Percentiles rank a stretch among this genome's conserved stretches.
These are phyloP conservation scores for Yamadazyma sp. DNA, from an alignment of 805 yeast species.

Conservation along the genomic window DNA sequence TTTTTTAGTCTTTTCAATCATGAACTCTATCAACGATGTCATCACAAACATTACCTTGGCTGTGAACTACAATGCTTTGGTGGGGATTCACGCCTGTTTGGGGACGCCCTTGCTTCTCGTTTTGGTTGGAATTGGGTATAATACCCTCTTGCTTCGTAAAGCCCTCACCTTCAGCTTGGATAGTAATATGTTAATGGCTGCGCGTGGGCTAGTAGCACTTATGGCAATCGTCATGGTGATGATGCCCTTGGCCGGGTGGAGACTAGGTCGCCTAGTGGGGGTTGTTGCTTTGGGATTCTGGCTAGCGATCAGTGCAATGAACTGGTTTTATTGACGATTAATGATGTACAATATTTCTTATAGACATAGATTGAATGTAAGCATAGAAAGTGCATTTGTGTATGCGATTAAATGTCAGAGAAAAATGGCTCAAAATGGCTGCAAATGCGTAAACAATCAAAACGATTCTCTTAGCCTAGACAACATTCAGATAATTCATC, in stretches of 20 bases:
- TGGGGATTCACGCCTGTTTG: slow-evolving; percentile 52
- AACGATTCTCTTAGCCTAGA: too few relatives aligned
- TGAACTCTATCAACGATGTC: slow-evolving; percentile 53
- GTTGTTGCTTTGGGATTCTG: slow-evolving; percentile 20
- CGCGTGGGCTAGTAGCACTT: slow-evolving; percentile 25
- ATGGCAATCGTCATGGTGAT: slow-evolving; percentile 23
- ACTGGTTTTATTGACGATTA: slow-evolving; percentile 13
- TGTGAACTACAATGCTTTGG: slow-evolving; percentile 32
- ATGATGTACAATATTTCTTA: too few relatives aligned
- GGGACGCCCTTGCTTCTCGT: slow-evolving; percentile 54
- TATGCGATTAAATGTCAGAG: too few relatives aligned
- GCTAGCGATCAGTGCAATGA: slow-evolving; percentile 20
- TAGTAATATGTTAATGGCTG: slow-evolving; percentile 24
- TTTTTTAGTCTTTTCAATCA: slow-evolving; percentile 46
- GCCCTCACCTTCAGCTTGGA: slow-evolving; percentile 22
- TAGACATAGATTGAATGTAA: too few relatives aligned
- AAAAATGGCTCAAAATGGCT: too few relatives aligned
- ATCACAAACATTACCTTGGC: slow-evolving; percentile 51
- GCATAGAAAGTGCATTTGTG: too few relatives aligned
- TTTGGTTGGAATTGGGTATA: slow-evolving; percentile 51
- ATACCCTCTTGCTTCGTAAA: slow-evolving; percentile 31
- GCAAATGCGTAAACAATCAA: too few relatives aligned
- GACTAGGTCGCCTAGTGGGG: slow-evolving; percentile 31
- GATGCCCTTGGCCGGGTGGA: slow-evolving; percentile 36
- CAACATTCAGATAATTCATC: too few relatives aligned